Base-by-base conservation (phyloP, 164 flowering plant genomes). In the Magnolia officinalis region DNA sequence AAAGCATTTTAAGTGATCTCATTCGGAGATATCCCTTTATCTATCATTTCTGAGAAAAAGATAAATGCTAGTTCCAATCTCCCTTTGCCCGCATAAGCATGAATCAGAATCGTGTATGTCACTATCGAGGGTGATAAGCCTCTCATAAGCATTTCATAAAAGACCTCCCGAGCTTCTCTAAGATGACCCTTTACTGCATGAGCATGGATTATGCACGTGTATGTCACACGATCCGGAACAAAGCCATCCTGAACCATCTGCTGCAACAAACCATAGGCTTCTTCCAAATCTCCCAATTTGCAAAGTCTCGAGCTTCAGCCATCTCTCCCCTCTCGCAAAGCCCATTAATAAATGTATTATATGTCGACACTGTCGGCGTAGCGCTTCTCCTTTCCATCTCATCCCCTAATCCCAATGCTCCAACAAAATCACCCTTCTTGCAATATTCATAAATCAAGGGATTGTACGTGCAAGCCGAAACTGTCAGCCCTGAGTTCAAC, bases 1-100 rank as follows among this genome's bases (percentile, higher is more conserved):
- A 91, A 26, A 45, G 87, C 86, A 88, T 90, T 90, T 78, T 86
- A 92, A 50, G 97, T 91, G 66, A 90, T 85, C 72, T 85, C 93
- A 80, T 91, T 89, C 63, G 94, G 93, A 2, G 75, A 66, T 50
- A 91, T 78, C 63, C 87, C 85, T 78, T 83, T 86, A 81, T 82
- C 79, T 70, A 78, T 83, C 95, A 92, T 92, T 72, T 86, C 88
- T 7, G 79, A 78, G 82, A 88, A 91, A 80, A 86, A 87, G 76
- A 50, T 78, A 72, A 75, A 83, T 6, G 95, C 91, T 21, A 72
- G 37, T 55, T 84, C 86, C 14, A 89, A 67, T 82, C 73, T 84
- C 51, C 89, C 88, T 73, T 70, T 72, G 29, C 75, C 72, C 18
- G 89, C 91, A 82, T 84, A 84, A 4, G 84, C 92, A 79, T 90